Evolutionary conservation across 352 stramenopile genomes (phyloP).

Genomic region (Saprolegnia parasitica): DNA sequence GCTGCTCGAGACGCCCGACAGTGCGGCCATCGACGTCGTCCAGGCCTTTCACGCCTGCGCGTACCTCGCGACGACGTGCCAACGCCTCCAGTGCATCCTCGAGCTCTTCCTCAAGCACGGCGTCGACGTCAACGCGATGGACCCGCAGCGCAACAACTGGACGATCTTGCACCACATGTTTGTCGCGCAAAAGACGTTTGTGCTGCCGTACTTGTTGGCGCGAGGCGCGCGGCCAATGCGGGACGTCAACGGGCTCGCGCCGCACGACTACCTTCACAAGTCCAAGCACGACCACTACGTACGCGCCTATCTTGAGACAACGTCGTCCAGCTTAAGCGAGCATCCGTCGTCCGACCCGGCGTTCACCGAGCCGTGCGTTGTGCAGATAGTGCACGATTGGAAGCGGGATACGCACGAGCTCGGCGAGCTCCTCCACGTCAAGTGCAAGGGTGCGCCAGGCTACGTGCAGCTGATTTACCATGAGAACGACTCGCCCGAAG

Average conservation of each 20-base stretch:
- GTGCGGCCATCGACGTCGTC: conserved; percentile 19
- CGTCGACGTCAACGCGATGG: conserved; percentile 22
- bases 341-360: too few relatives aligned
- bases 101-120: conserved; percentile 29
- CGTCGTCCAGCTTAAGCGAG: neutral
- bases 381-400: conserved; percentile 28
- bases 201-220: conserved; percentile 18
- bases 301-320: conserved; percentile 13
- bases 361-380: neutral
- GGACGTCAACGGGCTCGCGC: conserved; percentile 20
- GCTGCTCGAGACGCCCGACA: conserved; percentile 10
- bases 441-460: conserved; percentile 18
- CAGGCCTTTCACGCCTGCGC: conserved; percentile 28
- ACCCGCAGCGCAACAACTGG: conserved; percentile 19
- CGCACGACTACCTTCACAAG: conserved; percentile 23
- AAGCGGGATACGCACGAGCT: conserved; percentile 28
- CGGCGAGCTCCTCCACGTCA: conserved; percentile 25
- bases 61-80: conserved; percentile 27
- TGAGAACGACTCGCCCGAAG: conserved; percentile 22
- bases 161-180: conserved; percentile 27
- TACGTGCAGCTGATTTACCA: conserved; percentile 29
- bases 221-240: neutral
- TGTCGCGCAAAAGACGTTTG: conserved; percentile 27
- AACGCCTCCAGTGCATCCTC: conserved; percentile 28
- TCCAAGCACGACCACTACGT: conserved; percentile 28